These are phyloP conservation scores for Phaeoacremonium minimum DNA, from an alignment of 2,329 filamentous ascomycete species.

Conservation along the genomic window DNA sequence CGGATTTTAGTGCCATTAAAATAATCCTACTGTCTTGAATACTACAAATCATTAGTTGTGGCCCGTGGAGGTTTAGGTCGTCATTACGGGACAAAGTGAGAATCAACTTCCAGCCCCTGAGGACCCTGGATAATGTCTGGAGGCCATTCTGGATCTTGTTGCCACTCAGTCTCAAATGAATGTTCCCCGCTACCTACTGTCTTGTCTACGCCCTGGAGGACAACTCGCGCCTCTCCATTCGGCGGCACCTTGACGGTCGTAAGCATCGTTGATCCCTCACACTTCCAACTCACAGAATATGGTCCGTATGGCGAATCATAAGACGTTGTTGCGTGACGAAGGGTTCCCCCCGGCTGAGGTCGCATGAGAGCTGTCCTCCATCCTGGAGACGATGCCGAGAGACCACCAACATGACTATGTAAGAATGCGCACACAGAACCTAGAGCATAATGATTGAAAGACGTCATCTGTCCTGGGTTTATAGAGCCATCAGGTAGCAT, in stretches of 20 bases:
- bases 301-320: conserved; percentile 5
- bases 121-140: conserved; percentile 4
- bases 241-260: neutral
- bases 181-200: conserved; percentile 1
- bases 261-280: neutral
- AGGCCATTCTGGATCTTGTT: conserved; percentile 6
- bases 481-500: conserved; percentile 29
- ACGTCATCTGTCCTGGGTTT: conserved; percentile 35
- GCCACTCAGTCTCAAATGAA: conserved; percentile 5
- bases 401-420: conserved; percentile 21
- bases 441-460: conserved; percentile 36
- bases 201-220: conserved; percentile 1
- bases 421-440: conserved; percentile 32
- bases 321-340: neutral
- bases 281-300: conserved; percentile 3
- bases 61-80: too few relatives aligned
- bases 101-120: conserved; percentile 1
- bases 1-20: too few relatives aligned
- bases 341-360: conserved; percentile 8
- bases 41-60: too few relatives aligned
- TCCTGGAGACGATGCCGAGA: conserved; percentile 14
- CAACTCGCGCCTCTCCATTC: conserved; percentile 4
- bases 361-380: conserved; percentile 16
- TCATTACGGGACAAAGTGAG: neutral
- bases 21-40: too few relatives aligned